Conservation (phyloP, 495 filamentous ascomycete species). For the Podospora fimiseda region DNA sequence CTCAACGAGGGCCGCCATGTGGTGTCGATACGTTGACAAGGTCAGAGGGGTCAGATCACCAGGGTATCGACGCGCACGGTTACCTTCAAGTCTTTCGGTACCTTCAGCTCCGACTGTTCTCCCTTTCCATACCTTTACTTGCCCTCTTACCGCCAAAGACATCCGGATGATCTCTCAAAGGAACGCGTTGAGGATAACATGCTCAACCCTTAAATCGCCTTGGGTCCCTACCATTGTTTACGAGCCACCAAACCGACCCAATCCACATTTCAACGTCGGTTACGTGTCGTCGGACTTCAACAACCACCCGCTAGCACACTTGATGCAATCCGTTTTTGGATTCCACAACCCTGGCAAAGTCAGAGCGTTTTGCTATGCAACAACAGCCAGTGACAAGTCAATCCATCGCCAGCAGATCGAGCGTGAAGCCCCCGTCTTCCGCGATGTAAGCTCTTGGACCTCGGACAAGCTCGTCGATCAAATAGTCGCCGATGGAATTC, state of each 20-base stretch:
- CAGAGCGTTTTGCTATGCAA: slow-evolving; percentile 94
- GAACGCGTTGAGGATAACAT: slow-evolving; percentile 89
- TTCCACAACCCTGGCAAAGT: slow-evolving; percentile 68
- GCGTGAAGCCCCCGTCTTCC: slow-evolving; percentile 84
- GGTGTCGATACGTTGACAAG: slow-evolving; percentile 84
- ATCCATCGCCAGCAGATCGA: slow-evolving; percentile 92
- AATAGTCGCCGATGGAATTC: slow-evolving; percentile 88
- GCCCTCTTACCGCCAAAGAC: slow-evolving; percentile 85
- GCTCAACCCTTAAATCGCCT: slow-evolving; percentile 71
- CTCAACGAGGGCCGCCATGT: slow-evolving; percentile 65
- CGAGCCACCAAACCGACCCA: slow-evolving; percentile 73
- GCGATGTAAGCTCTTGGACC: slow-evolving; percentile 82
- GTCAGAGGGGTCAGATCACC: slow-evolving; percentile 54
- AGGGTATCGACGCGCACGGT: slow-evolving; percentile 66
- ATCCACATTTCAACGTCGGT: slow-evolving; percentile 78
- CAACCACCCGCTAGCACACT: slow-evolving; percentile 91
- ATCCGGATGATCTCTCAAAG: slow-evolving; percentile 93
- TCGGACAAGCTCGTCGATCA: slow-evolving; percentile 80
- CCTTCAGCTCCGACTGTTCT: slow-evolving; percentile 91
- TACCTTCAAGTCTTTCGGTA: slow-evolving; percentile 68
- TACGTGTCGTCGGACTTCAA: slow-evolving; percentile 99
- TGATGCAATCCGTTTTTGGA: slow-evolving; percentile 99
- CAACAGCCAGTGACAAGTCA: slow-evolving; percentile 85
- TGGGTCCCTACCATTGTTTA: slow-evolving; percentile 84
- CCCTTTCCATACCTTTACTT: slow-evolving; percentile 99